These are phyloP conservation scores for Tetrapisispora pingtungensis DNA, from an alignment of 805 yeast genomes.

Conservation along the genomic window DNA sequence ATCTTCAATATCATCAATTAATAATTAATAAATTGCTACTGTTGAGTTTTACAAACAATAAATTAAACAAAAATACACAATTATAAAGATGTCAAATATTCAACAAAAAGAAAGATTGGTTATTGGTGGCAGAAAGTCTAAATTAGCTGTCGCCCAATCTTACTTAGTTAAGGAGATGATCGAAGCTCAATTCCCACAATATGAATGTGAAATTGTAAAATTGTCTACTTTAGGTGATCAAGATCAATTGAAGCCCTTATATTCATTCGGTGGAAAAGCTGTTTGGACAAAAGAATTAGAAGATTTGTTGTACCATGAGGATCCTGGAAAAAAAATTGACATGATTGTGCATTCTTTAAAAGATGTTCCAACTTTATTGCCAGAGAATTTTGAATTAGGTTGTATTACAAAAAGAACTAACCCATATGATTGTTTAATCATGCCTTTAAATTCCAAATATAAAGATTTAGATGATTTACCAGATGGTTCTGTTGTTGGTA, in stretches of 20 bases:
- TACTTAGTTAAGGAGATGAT: constrained; percentile 59
- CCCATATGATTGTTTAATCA: constrained; percentile 84
- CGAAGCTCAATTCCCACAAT: constrained; percentile 48
- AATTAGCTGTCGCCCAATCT: constrained; percentile 79
- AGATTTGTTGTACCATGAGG: constrained; percentile 55
- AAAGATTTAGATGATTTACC: constrained; percentile 67
- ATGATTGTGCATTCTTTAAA: constrained; percentile 88
- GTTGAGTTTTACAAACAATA: no score
- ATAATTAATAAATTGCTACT: no score
- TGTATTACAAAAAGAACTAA: constrained; percentile 81
- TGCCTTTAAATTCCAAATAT: constrained; percentile 58
- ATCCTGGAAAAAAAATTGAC: constrained; percentile 60
- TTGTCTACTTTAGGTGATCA: constrained; percentile 86
- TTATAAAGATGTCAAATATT: neutral
- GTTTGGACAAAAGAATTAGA: constrained; percentile 96
- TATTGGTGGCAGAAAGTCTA: constrained; percentile 86
- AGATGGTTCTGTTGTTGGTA: constrained; percentile 78
- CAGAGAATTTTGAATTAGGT: constrained; percentile 83
- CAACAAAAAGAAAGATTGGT: constrained; percentile 3
- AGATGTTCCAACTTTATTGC: constrained; percentile 84
- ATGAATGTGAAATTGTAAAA: constrained; percentile 67
- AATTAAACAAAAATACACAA: no score
- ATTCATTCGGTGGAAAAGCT: constrained; percentile 92
- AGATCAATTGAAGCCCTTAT: constrained; percentile 72
- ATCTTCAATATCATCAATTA: no score